These are phyloP conservation scores for Alternaria longipes DNA, from an alignment of 2,329 filamentous ascomycete genomes.

Conservation along the genomic window DNA sequence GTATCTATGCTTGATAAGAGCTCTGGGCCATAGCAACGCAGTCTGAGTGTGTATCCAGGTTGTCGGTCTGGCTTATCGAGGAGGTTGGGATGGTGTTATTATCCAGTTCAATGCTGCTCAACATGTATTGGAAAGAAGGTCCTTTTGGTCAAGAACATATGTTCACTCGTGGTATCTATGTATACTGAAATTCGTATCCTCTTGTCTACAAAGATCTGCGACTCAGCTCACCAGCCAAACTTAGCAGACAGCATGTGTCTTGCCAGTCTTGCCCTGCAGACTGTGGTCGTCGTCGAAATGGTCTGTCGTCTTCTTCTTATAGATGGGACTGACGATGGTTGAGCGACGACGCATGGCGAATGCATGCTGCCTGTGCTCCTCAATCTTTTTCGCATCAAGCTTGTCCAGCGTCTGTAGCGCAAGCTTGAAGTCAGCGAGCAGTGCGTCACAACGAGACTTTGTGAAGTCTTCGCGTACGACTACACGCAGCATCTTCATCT, in stretches of 20 bases:
- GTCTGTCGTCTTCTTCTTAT: slow-evolving; percentile 47
- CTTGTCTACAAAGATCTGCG: no score
- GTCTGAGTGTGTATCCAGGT: neutral
- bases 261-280: slow-evolving; percentile 87
- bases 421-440: slow-evolving; percentile 81
- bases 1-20: no score
- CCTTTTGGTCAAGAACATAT: neutral
- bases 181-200: neutral
- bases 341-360: slow-evolving; percentile 39
- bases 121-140: neutral
- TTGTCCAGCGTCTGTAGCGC: slow-evolving; percentile 75
- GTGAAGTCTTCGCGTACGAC: slow-evolving; percentile 95
- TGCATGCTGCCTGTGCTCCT: slow-evolving; percentile 68
- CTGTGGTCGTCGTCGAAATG: slow-evolving; percentile 86
- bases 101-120: neutral
- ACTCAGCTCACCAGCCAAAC: neutral
- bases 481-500: slow-evolving; percentile 89
- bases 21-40: no score
- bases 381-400: slow-evolving; percentile 76
- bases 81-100: neutral
- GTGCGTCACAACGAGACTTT: slow-evolving; percentile 78
- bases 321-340: slow-evolving; percentile 38
- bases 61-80: neutral
- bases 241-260: slow-evolving; percentile 87
- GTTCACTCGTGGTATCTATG: neutral